phyloP scores from a whole-genome alignment of 176 grass and related monocot genomes.

The Oryza brachyantha region DNA sequence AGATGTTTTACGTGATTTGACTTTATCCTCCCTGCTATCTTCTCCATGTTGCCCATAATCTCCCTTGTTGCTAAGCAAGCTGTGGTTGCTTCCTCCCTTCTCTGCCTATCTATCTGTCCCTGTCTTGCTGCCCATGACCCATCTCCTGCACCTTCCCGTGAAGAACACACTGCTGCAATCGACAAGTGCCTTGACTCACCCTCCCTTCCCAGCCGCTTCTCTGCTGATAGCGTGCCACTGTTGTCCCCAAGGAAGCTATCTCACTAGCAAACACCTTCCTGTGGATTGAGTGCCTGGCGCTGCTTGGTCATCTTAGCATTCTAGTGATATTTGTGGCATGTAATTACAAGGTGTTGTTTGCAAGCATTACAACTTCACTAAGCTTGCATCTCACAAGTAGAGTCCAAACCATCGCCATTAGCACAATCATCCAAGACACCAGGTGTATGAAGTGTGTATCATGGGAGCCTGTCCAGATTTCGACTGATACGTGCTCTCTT shows the following conservation, averaged over 20 bases:
- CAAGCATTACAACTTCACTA: background rate
- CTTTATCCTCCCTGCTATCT: background rate
- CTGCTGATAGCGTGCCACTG: background rate
- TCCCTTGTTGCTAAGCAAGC: background rate
- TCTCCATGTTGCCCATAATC: background rate
- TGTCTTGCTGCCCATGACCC: background rate
- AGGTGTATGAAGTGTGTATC: background rate
- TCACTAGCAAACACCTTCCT: background rate
- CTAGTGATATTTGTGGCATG: background rate
- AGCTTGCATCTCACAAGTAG: background rate
- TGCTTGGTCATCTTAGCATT: background rate
- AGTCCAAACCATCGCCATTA: background rate
- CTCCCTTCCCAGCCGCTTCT: background rate
- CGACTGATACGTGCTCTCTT: background rate
- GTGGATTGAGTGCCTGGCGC: background rate
- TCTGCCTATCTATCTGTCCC: background rate
- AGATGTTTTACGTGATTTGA: background rate
- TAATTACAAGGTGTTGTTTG: background rate
- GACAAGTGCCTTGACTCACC: background rate
- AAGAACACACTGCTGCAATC: too few relatives aligned
- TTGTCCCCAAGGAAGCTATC: background rate
- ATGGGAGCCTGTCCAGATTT: background rate
- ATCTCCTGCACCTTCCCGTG: background rate
- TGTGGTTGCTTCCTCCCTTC: background rate
- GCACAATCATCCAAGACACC: background rate